phyloP scores from a whole-genome alignment of 2,329 filamentous ascomycete genomes.

The Sporothrix pallida region DNA sequence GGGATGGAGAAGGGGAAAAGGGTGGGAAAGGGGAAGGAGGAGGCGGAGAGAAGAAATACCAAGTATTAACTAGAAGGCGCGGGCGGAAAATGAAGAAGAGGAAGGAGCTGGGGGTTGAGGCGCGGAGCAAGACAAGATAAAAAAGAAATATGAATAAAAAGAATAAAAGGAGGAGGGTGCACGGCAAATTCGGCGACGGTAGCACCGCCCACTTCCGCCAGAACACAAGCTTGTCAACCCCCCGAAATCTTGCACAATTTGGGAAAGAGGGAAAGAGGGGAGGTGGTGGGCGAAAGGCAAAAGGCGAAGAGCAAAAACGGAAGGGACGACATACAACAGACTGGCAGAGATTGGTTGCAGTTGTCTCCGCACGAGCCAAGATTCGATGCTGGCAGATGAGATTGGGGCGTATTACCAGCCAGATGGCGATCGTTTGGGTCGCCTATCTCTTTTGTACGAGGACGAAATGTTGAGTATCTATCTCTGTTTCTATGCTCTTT shows the following conservation, averaged over 20 bases:
- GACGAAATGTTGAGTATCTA: neutral
- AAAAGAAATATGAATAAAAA: neutral
- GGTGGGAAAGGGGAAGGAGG: neutral
- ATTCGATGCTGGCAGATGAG: slow-evolving; percentile 19
- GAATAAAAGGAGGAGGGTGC: neutral
- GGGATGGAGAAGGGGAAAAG: neutral
- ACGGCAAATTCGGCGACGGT: slow-evolving; percentile 15
- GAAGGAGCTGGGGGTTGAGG: neutral
- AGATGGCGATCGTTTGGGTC: neutral
- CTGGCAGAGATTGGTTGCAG: neutral
- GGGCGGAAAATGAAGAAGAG: slow-evolving; percentile 9
- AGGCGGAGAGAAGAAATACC: too few species aligned
- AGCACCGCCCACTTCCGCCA: slow-evolving; percentile 8
- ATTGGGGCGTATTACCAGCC: neutral
- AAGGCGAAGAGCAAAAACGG: neutral
- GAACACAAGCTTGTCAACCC: neutral
- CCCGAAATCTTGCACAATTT: slow-evolving; percentile 11
- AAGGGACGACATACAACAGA: neutral
- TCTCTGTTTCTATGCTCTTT: neutral
- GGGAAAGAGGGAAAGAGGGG: neutral
- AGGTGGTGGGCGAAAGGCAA: neutral
- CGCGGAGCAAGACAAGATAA: neutral
- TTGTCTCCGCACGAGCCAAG: slow-evolving; percentile 21
- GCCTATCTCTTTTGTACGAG: neutral
- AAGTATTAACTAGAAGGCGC: neutral